Conservation (phyloP, 2,329 filamentous ascomycete genomes). For the Catunica adiposa region DNA sequence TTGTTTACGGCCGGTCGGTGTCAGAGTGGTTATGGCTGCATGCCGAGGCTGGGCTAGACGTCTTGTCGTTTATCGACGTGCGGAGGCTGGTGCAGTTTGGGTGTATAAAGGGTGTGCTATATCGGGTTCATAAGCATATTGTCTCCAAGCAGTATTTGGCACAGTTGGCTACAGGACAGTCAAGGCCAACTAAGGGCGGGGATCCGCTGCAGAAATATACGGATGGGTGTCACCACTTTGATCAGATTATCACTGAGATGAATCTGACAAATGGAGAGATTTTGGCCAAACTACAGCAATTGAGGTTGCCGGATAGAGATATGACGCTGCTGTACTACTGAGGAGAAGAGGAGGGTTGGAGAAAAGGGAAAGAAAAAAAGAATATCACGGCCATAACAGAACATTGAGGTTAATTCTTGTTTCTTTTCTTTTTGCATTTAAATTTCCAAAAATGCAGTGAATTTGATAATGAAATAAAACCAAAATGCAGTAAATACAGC, state of each 20-base stretch:
- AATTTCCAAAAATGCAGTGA: too few relatives aligned
- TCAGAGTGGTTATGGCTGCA: slow-evolving; percentile 74
- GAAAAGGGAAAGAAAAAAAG: slow-evolving; percentile 5
- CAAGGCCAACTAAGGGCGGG: slow-evolving; percentile 24
- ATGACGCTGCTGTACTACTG: slow-evolving; percentile 38
- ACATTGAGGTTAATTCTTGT: not conserved
- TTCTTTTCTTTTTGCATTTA: too few relatives aligned
- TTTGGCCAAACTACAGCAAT: slow-evolving; percentile 46
- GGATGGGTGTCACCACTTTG: slow-evolving; percentile 61
- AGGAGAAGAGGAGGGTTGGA: slow-evolving; percentile 3
- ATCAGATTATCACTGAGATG: slow-evolving; percentile 67
- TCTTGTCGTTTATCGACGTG: slow-evolving; percentile 66
- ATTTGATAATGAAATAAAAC: too few relatives aligned
- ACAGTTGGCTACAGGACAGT: slow-evolving; percentile 37
- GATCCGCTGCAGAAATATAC: slow-evolving; percentile 49
- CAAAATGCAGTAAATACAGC: too few relatives aligned
- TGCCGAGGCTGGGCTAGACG: slow-evolving; percentile 44
- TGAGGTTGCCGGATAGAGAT: slow-evolving; percentile 36
- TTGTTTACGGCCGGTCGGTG: slow-evolving; percentile 68
- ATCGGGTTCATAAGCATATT: slow-evolving; percentile 83
- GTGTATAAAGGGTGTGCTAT: slow-evolving; percentile 85
- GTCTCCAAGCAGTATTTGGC: slow-evolving; percentile 49
- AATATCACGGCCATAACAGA: not conserved
- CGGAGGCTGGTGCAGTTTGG: slow-evolving; percentile 89
- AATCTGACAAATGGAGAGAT: slow-evolving; percentile 55